A percentile compares a stretch with the other conserved stretches of the same genome.
phyloP scores from a whole-genome alignment of 2,329 filamentous ascomycete genomes.

The Nemania sp. region DNA sequence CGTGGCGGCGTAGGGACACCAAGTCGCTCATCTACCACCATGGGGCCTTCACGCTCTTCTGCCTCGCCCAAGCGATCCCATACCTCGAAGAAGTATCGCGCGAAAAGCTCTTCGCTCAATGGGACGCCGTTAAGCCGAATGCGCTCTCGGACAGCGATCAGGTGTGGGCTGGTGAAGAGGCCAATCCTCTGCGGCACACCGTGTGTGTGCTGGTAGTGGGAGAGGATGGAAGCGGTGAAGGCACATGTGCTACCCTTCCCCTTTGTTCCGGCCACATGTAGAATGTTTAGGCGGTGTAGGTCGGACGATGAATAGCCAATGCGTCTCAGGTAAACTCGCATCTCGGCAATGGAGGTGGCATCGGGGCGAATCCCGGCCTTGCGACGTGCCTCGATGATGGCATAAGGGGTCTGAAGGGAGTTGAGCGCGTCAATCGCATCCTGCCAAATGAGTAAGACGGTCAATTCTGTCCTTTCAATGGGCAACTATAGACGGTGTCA shows the following conservation, averaged over 20 bases:
- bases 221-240: slow-evolving; percentile 73
- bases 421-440: slow-evolving; percentile 89
- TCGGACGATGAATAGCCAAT: slow-evolving; percentile 77
- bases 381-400: slow-evolving; percentile 80
- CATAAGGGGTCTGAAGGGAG: slow-evolving; percentile 88
- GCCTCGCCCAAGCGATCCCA: slow-evolving; percentile 67
- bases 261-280: slow-evolving; percentile 82
- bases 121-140: slow-evolving; percentile 72
- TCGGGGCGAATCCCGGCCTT: slow-evolving; percentile 80
- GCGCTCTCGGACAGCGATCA: slow-evolving; percentile 74
- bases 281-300: slow-evolving; percentile 71
- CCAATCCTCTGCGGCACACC: slow-evolving; percentile 62
- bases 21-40: slow-evolving; percentile 47
- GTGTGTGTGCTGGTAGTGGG: slow-evolving; percentile 58
- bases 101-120: slow-evolving; percentile 69
- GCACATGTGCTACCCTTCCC: slow-evolving; percentile 81
- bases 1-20: slow-evolving; percentile 55
- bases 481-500: neutral
- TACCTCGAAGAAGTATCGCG: slow-evolving; percentile 75
- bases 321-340: slow-evolving; percentile 79
- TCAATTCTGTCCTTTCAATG: slow-evolving; percentile 1
- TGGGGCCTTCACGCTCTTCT: slow-evolving; percentile 47
- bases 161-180: slow-evolving; percentile 76
- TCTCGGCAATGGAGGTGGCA: slow-evolving; percentile 77
- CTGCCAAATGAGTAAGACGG: slow-evolving; percentile 57